Base-by-base conservation (phyloP, 768 basidiomycete genomes). In the Gautieria morchelliformis region DNA sequence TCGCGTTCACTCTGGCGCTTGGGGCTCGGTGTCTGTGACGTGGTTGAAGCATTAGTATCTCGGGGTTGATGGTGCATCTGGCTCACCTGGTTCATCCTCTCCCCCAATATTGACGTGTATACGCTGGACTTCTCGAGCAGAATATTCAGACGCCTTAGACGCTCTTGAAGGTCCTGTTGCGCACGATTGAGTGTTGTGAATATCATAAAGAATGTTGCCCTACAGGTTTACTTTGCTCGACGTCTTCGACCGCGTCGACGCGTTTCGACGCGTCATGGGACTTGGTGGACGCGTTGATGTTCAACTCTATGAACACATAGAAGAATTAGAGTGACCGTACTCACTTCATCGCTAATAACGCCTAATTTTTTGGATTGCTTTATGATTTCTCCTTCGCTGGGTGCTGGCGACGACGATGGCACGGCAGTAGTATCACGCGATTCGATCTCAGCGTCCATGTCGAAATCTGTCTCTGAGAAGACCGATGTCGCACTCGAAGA, bases 71-170 rank as follows among this genome's bases (percentile, higher is more conserved):
- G 14, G 60, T 71, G 58, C 65, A 73, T 67, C 61, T 70, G 63
- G 60, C 72, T 75, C 56, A 77, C 79, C 65, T 79, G 74, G 60
- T 89, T 87, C 87, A 93, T 92, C 57, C 85, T 80, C 22, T 81
- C 74, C 48, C 83, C 80, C 14, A 93, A 74, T 42, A 89, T 76
- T 53, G 73, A 76, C 1, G 89, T 84, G 64, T 86, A 93, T n/a
- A 84, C 75, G 1, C 80, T 78, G 0, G 89, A 90, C 63, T 86
- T 86, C 54, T 91, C 78, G 20, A 93, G 76, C 24, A 93, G 78
- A 52, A 75, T 81, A 54, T 82, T 75, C 19, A 90, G 80, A 10
- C 79, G 74, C 22, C 71, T 65, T 33, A 78, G 76, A 45, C 82
- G 78, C 35, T 72, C 71, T 14, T 72, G 72, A 51, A 76, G 75